Conservation (phyloP, 768 basidiomycete genomes). For the Agrocybe praecox region DNA sequence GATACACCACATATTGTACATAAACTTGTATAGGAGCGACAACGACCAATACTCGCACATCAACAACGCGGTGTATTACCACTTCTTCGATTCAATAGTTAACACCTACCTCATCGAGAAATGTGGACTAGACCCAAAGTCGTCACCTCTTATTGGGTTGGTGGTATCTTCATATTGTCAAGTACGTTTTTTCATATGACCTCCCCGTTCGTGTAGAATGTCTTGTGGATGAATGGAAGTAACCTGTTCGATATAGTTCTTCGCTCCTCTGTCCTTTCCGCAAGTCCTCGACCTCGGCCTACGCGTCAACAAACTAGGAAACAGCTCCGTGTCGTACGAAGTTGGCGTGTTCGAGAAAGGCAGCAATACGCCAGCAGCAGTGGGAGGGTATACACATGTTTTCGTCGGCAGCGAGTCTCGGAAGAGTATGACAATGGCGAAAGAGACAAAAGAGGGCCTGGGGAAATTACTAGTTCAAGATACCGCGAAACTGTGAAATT, state of each 20-base stretch:
- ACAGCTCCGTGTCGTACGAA: conserved; percentile 79
- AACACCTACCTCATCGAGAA: conserved; percentile 76
- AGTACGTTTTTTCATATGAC: conserved; percentile 30
- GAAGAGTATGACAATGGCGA: conserved; percentile 53
- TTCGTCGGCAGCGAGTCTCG: conserved; percentile 68
- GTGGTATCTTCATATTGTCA: conserved; percentile 80
- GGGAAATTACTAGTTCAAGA: conserved; percentile 29
- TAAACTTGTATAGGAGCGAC: conserved; percentile 60
- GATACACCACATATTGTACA: neutral
- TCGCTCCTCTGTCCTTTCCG: conserved; percentile 74
- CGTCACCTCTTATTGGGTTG: conserved; percentile 64
- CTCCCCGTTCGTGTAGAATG: neutral
- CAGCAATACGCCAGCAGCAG: conserved; percentile 39
- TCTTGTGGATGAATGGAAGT: neutral
- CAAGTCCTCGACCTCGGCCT: conserved; percentile 71
- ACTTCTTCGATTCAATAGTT: conserved; percentile 80
- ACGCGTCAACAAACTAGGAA: conserved; percentile 67
- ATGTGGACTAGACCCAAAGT: conserved; percentile 57
- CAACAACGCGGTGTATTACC: conserved; percentile 82
- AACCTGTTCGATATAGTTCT: conserved; percentile 47
- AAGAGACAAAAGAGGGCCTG: conserved; percentile 48
- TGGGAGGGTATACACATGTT: conserved; percentile 79
- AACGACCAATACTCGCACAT: conserved; percentile 86
- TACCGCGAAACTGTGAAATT: conserved; percentile 15
- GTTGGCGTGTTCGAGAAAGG: conserved; percentile 71